A percentile compares a stretch with the other conserved stretches of the same genome.
These are phyloP conservation scores for Colletotrichum tropicicola DNA, from an alignment of 2,329 filamentous ascomycete species.

Conservation along the genomic window DNA sequence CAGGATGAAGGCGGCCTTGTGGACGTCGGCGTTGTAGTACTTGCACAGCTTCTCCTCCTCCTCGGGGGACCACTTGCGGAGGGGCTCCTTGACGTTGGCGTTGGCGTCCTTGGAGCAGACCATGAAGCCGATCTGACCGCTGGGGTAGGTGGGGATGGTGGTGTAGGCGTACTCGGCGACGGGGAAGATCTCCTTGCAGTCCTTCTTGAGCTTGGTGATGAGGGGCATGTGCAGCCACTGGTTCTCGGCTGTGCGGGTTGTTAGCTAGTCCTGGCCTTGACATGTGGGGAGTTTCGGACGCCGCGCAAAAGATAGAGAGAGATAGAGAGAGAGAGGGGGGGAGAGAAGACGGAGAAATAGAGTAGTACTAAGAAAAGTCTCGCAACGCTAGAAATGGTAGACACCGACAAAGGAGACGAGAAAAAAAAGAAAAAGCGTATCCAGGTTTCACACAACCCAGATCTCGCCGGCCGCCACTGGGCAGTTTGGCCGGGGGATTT, in stretches of 20 bases:
- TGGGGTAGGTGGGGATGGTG: slow-evolving; percentile 98
- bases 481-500: not conserved
- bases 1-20: slow-evolving; percentile 92
- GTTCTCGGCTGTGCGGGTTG: slow-evolving; percentile 83
- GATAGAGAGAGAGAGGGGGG: not conserved
- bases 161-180: slow-evolving; percentile 99
- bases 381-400: not conserved
- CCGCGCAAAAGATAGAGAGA: not conserved
- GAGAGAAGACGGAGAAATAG: slow-evolving; percentile 14
- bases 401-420: slow-evolving; percentile 21
- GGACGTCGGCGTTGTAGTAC: slow-evolving; percentile 98
- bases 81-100: slow-evolving; percentile 84
- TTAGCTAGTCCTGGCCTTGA: slow-evolving; percentile 24
- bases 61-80: slow-evolving; percentile 82
- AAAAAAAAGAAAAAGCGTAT: slow-evolving; percentile 1
- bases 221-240: slow-evolving; percentile 97
- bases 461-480: slow-evolving; percentile 24
- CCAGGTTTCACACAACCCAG: slow-evolving; percentile 11
- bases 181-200: slow-evolving; percentile 97
- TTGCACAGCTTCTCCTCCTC: slow-evolving; percentile 93
- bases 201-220: slow-evolving; percentile 95
- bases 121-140: slow-evolving; percentile 99
- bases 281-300: not conserved
- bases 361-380: slow-evolving; percentile 7
- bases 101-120: slow-evolving; percentile 95